Evolutionary conservation across 2,329 filamentous ascomycete species (phyloP).

Genomic region (Fusarium papillatum): DNA sequence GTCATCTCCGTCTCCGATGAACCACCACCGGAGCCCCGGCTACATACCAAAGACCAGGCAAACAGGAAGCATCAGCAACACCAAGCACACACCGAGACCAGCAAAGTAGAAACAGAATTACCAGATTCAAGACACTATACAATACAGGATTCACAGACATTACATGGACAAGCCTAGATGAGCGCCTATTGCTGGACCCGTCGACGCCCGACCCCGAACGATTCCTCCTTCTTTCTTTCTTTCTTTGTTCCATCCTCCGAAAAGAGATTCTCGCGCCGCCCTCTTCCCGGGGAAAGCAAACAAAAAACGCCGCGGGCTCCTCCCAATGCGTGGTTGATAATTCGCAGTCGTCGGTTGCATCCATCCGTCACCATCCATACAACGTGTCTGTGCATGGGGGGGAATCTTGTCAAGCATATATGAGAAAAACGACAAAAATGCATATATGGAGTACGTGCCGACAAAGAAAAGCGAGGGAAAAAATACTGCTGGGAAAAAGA

Average conservation of each 20-base stretch:
- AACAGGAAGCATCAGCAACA: neutral
- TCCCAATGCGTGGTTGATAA: conserved; percentile 29
- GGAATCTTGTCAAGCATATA: conserved; percentile 20
- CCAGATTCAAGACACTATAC: conserved; percentile 36
- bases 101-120: conserved; percentile 13
- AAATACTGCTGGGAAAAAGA: conserved; percentile 28
- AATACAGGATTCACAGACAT: conserved; percentile 43
- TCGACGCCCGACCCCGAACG: conserved; percentile 19
- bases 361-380: conserved; percentile 26
- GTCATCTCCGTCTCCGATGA: conserved; percentile 8
- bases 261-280: conserved; percentile 28
- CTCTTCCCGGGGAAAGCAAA: conserved; percentile 27
- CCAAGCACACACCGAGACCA: neutral
- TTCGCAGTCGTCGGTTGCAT: conserved; percentile 34
- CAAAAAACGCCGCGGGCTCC: conserved; percentile 33
- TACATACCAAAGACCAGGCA: neutral
- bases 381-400: conserved; percentile 7
- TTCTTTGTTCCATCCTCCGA: conserved; percentile 21
- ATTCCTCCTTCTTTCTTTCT: conserved; percentile 13
- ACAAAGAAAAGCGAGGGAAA: conserved; percentile 35
- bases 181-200: conserved; percentile 23
- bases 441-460: conserved; percentile 38
- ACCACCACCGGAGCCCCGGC: neutral
- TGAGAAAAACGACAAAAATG: conserved; percentile 29
- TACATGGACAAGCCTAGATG: conserved; percentile 39